These are phyloP conservation scores for Jatropha podagrica DNA, from an alignment of 441 rosid species.

Conservation along the genomic window DNA sequence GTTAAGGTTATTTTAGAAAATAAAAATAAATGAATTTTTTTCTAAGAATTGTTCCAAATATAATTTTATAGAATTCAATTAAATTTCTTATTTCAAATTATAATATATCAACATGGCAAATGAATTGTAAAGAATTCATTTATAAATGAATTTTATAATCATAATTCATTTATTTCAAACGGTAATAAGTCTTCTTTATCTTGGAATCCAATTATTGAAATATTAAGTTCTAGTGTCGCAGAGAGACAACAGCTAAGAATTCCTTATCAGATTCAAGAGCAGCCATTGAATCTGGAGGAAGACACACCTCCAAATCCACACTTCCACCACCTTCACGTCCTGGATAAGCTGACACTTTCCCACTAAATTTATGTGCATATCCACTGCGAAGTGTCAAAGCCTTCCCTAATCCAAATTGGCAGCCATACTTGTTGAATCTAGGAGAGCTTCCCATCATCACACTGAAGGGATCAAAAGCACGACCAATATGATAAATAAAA, in stretches of 20 bases:
- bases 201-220: too few relatives aligned
- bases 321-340: conserved; percentile 73
- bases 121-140: too few relatives aligned
- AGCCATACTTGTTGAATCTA: conserved; percentile 68
- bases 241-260: conserved; percentile 38
- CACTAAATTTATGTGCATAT: conserved; percentile 65
- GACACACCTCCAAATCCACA: conserved; percentile 67
- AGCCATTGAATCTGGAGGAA: conserved; percentile 51
- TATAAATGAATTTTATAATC: too few relatives aligned
- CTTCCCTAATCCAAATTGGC: conserved; percentile 75
- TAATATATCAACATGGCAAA: too few relatives aligned
- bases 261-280: conserved; percentile 61
- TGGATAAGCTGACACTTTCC: conserved; percentile 60
- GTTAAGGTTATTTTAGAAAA: too few relatives aligned
- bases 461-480: conserved; percentile 44
- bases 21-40: too few relatives aligned
- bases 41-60: too few relatives aligned
- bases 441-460: conserved; percentile 81
- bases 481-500: conserved; percentile 34
- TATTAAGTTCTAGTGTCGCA: too few relatives aligned
- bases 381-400: conserved; percentile 68
- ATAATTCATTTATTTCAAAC: too few relatives aligned
- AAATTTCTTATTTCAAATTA: too few relatives aligned
- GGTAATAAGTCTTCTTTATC: too few relatives aligned
- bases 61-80: too few relatives aligned